Conservation (phyloP, 2,329 filamentous ascomycete species). For the Fusarium coffeatum region DNA sequence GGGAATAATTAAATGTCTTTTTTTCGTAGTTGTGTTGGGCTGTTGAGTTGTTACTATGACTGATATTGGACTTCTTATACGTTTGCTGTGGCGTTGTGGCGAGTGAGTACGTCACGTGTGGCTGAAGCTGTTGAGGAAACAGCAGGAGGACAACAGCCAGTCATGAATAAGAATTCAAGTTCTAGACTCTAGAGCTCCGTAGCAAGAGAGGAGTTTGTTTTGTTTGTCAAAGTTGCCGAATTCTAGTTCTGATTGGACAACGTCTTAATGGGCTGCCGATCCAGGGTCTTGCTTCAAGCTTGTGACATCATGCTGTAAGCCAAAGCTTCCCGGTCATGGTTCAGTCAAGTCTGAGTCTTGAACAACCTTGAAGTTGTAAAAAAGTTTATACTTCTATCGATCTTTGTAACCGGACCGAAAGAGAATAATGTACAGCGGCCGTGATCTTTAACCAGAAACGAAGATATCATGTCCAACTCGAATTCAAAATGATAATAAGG, state of each 20-base stretch:
- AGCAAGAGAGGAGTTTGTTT: not conserved
- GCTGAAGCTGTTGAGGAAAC: slow-evolving; percentile 32
- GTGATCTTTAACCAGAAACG: not conserved
- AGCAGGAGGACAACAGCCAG: not conserved
- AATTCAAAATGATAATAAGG: slow-evolving; percentile 19
- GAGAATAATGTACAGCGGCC: slow-evolving; percentile 1
- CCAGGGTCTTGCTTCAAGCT: slow-evolving; percentile 13
- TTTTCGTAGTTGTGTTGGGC: not conserved
- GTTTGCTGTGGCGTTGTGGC: slow-evolving; percentile 42
- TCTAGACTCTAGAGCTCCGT: slow-evolving; percentile 1
- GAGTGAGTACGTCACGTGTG: slow-evolving; percentile 47
- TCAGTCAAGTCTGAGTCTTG: not conserved
- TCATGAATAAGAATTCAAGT: not conserved
- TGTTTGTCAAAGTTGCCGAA: not conserved
- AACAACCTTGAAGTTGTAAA: not conserved
- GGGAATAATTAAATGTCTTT: not conserved
- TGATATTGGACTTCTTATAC: slow-evolving; percentile 40
- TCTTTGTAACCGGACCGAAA: not conserved
- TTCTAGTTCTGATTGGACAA: slow-evolving; percentile 24
- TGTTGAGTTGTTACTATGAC: slow-evolving; percentile 1
- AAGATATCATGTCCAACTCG: slow-evolving; percentile 3
- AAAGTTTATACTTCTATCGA: slow-evolving; percentile 19
- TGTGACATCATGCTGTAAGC: slow-evolving; percentile 26
- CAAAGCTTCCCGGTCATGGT: not conserved
- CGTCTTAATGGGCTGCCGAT: slow-evolving; percentile 7